These are phyloP conservation scores for Chionographis japonica DNA, from an alignment of 106 monocot genomes.

Conservation along the genomic window DNA sequence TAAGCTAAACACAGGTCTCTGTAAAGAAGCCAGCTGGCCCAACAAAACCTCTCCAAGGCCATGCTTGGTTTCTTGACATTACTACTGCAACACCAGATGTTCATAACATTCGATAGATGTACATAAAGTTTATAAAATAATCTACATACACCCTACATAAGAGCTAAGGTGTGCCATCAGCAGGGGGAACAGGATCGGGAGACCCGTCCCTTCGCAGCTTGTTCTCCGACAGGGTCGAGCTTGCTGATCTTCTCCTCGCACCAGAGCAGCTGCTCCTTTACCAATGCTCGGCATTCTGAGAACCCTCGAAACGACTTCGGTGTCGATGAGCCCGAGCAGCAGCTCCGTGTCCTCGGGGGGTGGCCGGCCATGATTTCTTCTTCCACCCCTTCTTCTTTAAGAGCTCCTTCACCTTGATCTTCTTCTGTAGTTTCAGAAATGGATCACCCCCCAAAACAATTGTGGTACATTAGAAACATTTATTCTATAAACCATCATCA, in stretches of 20 bases:
- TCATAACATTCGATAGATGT: background rate
- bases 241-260: conserved; percentile 99
- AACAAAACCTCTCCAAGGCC: background rate
- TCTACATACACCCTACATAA: background rate
- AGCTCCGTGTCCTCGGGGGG: conserved; percentile 49
- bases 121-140: background rate
- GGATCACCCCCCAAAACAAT: too few species aligned
- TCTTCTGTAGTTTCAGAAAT: conserved; percentile 50
- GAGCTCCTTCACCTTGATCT: conserved; percentile 71
- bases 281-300: conserved; percentile 65
- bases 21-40: too few species aligned
- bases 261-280: conserved; percentile 93
- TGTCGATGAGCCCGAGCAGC: conserved; percentile 60
- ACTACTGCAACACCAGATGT: background rate
- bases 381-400: conserved; percentile 60
- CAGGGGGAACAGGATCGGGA: conserved; percentile 89
- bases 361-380: conserved; percentile 63
- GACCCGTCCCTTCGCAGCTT: conserved; percentile 49
- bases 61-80: background rate
- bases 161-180: conserved; percentile 13
- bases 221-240: conserved; percentile 46
- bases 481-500: too few species aligned
- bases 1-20: too few species aligned
- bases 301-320: conserved; percentile 70
- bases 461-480: too few species aligned